Percentiles rank a stretch among this genome's conserved stretches.
phyloP scores from a whole-genome alignment of 2,329 filamentous ascomycete genomes.

The Didymella sp. region DNA sequence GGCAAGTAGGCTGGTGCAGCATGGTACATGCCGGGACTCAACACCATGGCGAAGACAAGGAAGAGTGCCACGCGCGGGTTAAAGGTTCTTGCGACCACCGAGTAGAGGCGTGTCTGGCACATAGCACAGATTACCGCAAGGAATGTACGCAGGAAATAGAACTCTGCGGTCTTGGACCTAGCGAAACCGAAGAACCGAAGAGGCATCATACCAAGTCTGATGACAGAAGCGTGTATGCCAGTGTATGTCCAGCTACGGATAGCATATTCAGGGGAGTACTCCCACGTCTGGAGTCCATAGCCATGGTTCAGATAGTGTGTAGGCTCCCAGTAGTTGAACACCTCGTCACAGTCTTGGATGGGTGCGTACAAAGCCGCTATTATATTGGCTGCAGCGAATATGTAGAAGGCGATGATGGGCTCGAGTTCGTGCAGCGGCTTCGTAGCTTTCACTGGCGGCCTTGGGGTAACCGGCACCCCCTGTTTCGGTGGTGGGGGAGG shows the following conservation, averaged over 20 bases:
- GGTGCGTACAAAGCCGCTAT: conserved; percentile 83
- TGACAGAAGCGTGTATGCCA: conserved; percentile 75
- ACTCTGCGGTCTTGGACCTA: conserved; percentile 66
- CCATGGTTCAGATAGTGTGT: conserved; percentile 92
- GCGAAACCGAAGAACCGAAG: conserved; percentile 34
- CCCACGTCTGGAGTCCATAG: conserved; percentile 96
- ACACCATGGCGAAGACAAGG: conserved; percentile 77
- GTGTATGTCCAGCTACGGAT: conserved; percentile 97
- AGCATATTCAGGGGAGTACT: conserved; percentile 93
- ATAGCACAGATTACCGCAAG: conserved; percentile 79
- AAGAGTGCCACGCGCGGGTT: conserved; percentile 85
- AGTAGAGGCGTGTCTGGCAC: conserved; percentile 82
- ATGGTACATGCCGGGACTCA: conserved; percentile 92
- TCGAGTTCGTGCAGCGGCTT: conserved; percentile 58
- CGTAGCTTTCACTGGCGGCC: neutral
- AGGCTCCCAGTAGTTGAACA: conserved; percentile 99
- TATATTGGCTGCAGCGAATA: conserved; percentile 76
- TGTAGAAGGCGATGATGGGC: conserved; percentile 78
- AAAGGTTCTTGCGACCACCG: conserved; percentile 75
- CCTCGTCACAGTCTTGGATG: conserved; percentile 98
- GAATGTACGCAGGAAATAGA: conserved; percentile 82
- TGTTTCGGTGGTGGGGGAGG: conserved; percentile 14
- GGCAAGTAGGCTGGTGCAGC: conserved; percentile 86
- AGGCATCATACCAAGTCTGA: conserved; percentile 68
- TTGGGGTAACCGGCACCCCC: conserved; percentile 10